These are phyloP conservation scores for Trichoderma koningii DNA, from an alignment of 2,329 filamentous ascomycete genomes.

Conservation along the genomic window DNA sequence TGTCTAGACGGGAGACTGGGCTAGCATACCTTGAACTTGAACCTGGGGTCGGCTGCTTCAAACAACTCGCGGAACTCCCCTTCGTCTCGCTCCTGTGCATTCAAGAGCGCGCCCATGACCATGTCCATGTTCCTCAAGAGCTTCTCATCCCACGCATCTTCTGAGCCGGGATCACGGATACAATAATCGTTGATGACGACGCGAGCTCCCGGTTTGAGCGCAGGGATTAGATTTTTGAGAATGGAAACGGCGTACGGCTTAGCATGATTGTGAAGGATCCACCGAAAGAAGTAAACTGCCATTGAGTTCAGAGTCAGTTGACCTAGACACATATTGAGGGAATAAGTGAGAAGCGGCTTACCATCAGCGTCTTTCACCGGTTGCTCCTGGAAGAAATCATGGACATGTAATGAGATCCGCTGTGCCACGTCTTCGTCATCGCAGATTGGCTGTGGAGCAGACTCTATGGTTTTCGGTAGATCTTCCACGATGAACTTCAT, in stretches of 20 bases:
- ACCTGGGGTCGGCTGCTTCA: constrained; percentile 44
- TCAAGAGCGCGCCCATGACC: constrained; percentile 54
- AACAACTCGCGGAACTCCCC: constrained; percentile 51
- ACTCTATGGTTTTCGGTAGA: constrained; percentile 50
- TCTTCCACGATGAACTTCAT: constrained; percentile 61
- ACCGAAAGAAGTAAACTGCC: constrained; percentile 58
- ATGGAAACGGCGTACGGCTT: constrained; percentile 55
- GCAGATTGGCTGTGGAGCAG: constrained; percentile 48
- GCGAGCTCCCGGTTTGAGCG: constrained; percentile 56
- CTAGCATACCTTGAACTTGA: constrained; percentile 45
- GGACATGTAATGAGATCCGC: constrained; percentile 48
- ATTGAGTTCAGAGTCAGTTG: neutral
- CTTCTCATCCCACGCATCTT: constrained; percentile 50
- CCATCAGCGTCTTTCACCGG: constrained; percentile 55
- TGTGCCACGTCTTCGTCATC: constrained; percentile 43
- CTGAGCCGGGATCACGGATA: constrained; percentile 43
- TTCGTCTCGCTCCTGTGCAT: constrained; percentile 53
- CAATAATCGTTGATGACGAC: constrained; percentile 52
- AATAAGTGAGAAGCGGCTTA: constrained; percentile 32
- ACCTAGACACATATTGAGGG: neutral
- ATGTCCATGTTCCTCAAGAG: constrained; percentile 54
- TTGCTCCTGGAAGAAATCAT: constrained; percentile 62
- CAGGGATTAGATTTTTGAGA: constrained; percentile 53
- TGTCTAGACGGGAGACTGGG: neutral
- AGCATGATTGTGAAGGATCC: constrained; percentile 64